Evolutionary conservation across 805 yeast species (phyloP), one percentile per base, ranked within the genome.

Genomic region (Kuraishia cidri): DNA sequence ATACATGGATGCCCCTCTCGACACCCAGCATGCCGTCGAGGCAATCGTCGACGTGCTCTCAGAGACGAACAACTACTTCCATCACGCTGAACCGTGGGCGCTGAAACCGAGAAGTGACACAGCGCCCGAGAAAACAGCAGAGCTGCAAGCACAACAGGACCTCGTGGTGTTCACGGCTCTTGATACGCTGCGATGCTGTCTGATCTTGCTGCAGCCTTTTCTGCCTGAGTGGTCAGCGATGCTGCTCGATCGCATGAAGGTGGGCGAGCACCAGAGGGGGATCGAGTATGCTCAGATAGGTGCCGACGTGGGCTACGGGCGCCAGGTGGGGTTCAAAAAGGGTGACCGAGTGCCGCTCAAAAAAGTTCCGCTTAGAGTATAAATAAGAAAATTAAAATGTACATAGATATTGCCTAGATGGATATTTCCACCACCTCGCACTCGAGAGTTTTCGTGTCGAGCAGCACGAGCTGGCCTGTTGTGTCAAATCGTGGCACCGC

Each of bases 121-220:
- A n/a, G n/a, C n/a, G n/a, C n/a, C n/a, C n/a, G n/a, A n/a, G n/a
- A n/a, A n/a, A n/a, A n/a, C n/a, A n/a, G n/a, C n/a, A n/a, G n/a
- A n/a, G n/a, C n/a, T n/a, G n/a, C n/a, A n/a, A n/a, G n/a, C n/a
- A n/a, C n/a, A n/a, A n/a, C n/a, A 68, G 41, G 80, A 76, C 50
- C 56, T 67, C 29, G 66, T 75, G 10, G 72, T 88, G 2, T 75
- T 69, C 39, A 46, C 71, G 6, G 79, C 85, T 1, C 69, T 83
- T 6, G 97, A 90, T 43, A 67, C 75, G 1, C 64, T 78, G 11
- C 65, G 97, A 36, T 67, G 84, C 1, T 46, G 71, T 8, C 65
- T 90, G 1, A 75, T 90, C 6, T 47, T 83, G 23, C 61, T 81
- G 21, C 76, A 69, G 37, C 85, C 95, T 2, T 64, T 90, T 17